phyloP scores from a whole-genome alignment of 78 protist genomes.

The Ministeria vibrans region DNA sequence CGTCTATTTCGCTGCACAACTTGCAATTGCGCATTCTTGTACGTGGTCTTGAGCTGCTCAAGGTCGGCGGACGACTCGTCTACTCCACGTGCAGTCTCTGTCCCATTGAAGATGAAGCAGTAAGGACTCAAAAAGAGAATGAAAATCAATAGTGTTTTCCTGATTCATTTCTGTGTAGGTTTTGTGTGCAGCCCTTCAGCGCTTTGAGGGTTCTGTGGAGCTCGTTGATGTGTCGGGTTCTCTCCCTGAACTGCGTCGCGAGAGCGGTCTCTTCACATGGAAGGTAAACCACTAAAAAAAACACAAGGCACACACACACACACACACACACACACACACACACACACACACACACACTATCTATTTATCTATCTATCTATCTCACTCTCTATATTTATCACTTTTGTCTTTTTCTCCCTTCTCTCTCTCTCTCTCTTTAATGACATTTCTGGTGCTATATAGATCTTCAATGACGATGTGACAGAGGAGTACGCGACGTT shows the following conservation, averaged over 20 bases:
- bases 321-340: neutral
- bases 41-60: constrained; percentile 64
- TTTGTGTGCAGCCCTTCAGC: neutral
- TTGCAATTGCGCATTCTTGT: constrained; percentile 76
- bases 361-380: neutral
- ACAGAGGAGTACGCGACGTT: neutral
- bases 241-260: neutral
- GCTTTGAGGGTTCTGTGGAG: neutral
- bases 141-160: no score
- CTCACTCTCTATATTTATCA: neutral
- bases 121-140: no score
- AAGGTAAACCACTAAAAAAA: no score
- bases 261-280: neutral
- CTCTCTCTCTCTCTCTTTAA: neutral
- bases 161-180: neutral
- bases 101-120: constrained; percentile 98
- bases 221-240: neutral
- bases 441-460: neutral
- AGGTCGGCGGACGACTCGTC: constrained; percentile 86
- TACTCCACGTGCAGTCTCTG: constrained; percentile 97
- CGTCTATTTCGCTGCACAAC: constrained; percentile 14
- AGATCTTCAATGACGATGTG: neutral
- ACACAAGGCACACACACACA: neutral
- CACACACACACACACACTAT: neutral
- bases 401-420: neutral